phyloP scores from a whole-genome alignment of 208 protist species.

The Acanthamoeba rhysodes region DNA sequence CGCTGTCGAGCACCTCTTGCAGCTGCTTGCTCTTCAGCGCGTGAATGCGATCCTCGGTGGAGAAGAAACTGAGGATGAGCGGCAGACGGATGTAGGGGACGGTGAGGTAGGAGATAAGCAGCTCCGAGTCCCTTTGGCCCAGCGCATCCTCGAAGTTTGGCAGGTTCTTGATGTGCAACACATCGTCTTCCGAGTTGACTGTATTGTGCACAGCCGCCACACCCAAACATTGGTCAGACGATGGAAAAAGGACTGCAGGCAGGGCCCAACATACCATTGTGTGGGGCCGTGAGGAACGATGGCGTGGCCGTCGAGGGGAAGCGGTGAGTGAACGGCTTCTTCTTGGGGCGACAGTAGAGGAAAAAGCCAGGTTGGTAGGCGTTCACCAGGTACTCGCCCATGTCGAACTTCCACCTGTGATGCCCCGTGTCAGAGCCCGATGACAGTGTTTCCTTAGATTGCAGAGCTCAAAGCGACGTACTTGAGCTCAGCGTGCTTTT shows the following conservation, averaged over 20 bases:
- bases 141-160: constrained; percentile 92
- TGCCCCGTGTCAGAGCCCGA: not conserved
- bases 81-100: constrained; percentile 93
- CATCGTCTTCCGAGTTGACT: constrained; percentile 93
- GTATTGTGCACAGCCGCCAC: not conserved
- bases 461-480: constrained; percentile 16
- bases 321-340: constrained; percentile 62
- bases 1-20: constrained; percentile 92
- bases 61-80: constrained; percentile 93
- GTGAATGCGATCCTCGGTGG: constrained; percentile 92
- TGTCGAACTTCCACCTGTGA: constrained; percentile 51
- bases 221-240: not conserved
- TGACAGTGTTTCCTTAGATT: not conserved
- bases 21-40: constrained; percentile 82
- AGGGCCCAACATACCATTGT: not conserved
- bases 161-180: constrained; percentile 91
- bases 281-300: constrained; percentile 53
- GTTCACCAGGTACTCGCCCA: constrained; percentile 68
- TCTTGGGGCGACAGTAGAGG: constrained; percentile 72
- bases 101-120: constrained; percentile 93
- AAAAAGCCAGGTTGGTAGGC: constrained; percentile 37
- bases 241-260: not conserved
- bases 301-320: constrained; percentile 72
- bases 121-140: constrained; percentile 91
- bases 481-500: constrained; percentile 73